phyloP scores from a whole-genome alignment of 148 eudicot genomes.

The Rhododendron simsii region DNA sequence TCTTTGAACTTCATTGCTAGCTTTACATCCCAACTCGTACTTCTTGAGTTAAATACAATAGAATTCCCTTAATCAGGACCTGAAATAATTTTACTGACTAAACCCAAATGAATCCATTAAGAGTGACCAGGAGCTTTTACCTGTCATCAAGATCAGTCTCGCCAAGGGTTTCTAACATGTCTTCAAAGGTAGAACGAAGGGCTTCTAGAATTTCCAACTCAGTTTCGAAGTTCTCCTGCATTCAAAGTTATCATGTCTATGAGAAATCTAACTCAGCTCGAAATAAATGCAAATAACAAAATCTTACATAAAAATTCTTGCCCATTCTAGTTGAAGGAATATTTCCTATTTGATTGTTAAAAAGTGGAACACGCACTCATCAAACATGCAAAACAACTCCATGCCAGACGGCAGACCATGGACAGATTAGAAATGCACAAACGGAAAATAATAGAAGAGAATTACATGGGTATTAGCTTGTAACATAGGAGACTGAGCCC shows the following conservation, averaged over 20 bases:
- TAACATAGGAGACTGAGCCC: constrained; percentile 25
- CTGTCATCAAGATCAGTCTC: constrained; percentile 48
- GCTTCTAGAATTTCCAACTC: constrained; percentile 55
- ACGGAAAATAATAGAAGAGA: constrained; percentile 1
- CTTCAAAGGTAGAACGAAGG: constrained; percentile 44
- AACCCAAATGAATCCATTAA: background rate
- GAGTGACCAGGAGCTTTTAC: constrained; percentile 26
- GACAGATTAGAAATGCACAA: background rate
- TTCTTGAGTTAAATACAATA: constrained; percentile 24
- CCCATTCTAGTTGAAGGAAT: background rate
- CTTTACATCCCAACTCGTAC: constrained; percentile 64
- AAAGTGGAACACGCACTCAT: background rate
- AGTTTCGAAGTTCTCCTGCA: constrained; percentile 52
- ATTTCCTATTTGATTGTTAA: background rate
- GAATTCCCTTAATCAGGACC: background rate
- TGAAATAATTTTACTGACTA: background rate
- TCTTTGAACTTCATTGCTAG: constrained; percentile 63
- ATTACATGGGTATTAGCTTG: constrained; percentile 41
- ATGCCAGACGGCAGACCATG: background rate
- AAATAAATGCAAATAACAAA: background rate
- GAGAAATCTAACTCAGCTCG: background rate
- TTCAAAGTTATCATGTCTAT: constrained; percentile 20
- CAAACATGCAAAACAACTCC: background rate
- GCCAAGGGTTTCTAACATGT: constrained; percentile 52
- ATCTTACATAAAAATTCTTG: background rate